Evolutionary conservation across 257 asterid genomes (phyloP).

Genomic region (Misopates orontium): DNA sequence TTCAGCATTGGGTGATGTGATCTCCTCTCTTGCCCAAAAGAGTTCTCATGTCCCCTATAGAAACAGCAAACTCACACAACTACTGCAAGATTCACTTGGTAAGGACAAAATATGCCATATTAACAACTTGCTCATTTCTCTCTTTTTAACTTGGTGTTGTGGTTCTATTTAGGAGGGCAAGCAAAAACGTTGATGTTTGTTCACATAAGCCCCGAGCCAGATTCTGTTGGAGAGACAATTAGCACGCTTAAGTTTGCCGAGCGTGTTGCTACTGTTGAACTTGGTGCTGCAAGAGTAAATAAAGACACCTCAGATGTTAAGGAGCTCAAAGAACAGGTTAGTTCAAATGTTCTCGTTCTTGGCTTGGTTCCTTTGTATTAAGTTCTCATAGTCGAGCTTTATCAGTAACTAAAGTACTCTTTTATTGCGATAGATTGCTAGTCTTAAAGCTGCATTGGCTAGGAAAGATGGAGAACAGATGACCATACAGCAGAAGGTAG

Average conservation of each 20-base stretch:
- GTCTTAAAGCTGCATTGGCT: conserved; percentile 81
- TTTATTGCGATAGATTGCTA: conserved; percentile 55
- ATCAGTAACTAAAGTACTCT: conserved; percentile 7
- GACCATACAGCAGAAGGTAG: conserved; percentile 43
- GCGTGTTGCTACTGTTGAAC: conserved; percentile 96
- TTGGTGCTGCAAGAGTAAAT: conserved; percentile 95
- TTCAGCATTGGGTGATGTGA: conserved; percentile 97
- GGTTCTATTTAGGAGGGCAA: conserved; percentile 70
- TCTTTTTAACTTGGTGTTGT: conserved; percentile 19
- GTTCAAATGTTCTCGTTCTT: conserved; percentile 1
- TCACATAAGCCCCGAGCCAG: conserved; percentile 93
- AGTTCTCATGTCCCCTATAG: conserved; percentile 86
- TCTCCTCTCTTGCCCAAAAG: conserved; percentile 90
- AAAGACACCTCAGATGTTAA: conserved; percentile 79
- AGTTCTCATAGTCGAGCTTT: neutral
- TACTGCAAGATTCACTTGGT: conserved; percentile 99
- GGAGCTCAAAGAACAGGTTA: conserved; percentile 92
- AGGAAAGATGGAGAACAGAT: conserved; percentile 58
- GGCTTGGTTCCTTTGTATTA: neutral
- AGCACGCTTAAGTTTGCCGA: conserved; percentile 98
- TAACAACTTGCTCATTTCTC: conserved; percentile 11
- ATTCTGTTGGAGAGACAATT: conserved; percentile 88
- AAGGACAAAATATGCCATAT: conserved; percentile 32
- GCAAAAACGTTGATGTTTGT: conserved; percentile 98
- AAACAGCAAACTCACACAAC: conserved; percentile 94